phyloP scores from a whole-genome alignment of 768 basidiomycete species.

The Tulasnella sp. region DNA sequence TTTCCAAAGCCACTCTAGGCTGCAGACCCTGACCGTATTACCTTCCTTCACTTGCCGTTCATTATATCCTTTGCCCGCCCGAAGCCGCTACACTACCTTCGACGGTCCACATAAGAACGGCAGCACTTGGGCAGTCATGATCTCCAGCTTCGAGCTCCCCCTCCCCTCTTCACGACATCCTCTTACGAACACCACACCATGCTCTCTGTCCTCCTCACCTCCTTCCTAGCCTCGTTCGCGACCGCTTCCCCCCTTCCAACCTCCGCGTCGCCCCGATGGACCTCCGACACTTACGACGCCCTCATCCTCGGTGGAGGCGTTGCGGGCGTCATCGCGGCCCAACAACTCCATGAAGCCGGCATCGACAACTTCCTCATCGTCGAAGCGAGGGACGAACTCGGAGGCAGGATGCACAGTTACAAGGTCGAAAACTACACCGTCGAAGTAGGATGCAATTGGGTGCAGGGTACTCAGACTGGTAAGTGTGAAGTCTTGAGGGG shows the following conservation, averaged over 20 bases:
- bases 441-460: constrained; percentile 55
- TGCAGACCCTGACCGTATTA: background rate
- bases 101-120: no score
- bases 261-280: background rate
- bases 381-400: constrained; percentile 60
- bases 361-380: constrained; percentile 62
- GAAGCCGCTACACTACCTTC: no score
- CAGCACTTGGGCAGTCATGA: no score
- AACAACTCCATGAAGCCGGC: constrained; percentile 56
- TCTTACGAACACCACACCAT: background rate
- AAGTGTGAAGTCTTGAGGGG: no score
- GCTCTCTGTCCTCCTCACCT: background rate
- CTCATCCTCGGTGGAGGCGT: constrained; percentile 70
- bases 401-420: constrained; percentile 60
- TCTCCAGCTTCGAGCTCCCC: constrained; percentile 4
- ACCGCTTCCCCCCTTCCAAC: background rate
- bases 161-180: background rate
- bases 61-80: background rate
- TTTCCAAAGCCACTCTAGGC: background rate
- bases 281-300: constrained; percentile 40
- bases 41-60: background rate
- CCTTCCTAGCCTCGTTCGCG: background rate
- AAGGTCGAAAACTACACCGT: constrained; percentile 55
- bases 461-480: constrained; percentile 52
- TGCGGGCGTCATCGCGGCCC: constrained; percentile 64